Evolutionary conservation across 1,139 yeast species (phyloP), one percentile per base, ranked within the genome.

Genomic region (Candida sp.): DNA sequence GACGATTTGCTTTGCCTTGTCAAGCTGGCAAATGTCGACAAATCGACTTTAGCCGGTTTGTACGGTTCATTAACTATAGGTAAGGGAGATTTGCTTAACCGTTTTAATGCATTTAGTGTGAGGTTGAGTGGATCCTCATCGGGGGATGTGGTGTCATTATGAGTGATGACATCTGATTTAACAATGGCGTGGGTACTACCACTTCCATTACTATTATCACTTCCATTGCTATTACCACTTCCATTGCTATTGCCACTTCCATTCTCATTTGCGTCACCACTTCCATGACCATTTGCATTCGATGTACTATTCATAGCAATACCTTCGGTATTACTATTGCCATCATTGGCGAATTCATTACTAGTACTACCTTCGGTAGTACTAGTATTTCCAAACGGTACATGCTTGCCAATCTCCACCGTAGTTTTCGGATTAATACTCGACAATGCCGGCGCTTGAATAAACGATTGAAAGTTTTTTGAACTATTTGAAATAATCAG

Each of bases 21-120:
- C 38, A 74, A 61, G 51, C 77, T 71, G 3, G 78, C 73, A 58
- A 73, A 73, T 15, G 76, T 63, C 5, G 76, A 68, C 48, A 77
- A 63, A 49, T 77, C 82, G 5, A 75, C 82, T 48, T 76, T 78
- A 1, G 82, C 82, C 0, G 82, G 82, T 43, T 73, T 76, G 54
- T 77, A 77, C 1, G 77, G 77, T 43, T 66, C 70, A 36, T 57
- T 60, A 43, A 51, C 50, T n/a, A 61, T 56, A 2, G 75, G 75
- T 52, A 73, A 64, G 3, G 77, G 77, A 5, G 75, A 68, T 46
- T 73, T 64, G 46, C 74, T 69, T 46, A 73, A 60, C 49, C 73
- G 73, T 51, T 73, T 73, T 45, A 73, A 60, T 5, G 79, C 79
- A 51, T 72, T 72, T 39, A 73, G 54, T 3, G 79, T 73, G 43